Base-by-base conservation (phyloP, 768 basidiomycete genomes). In the Podaxis sp. region DNA sequence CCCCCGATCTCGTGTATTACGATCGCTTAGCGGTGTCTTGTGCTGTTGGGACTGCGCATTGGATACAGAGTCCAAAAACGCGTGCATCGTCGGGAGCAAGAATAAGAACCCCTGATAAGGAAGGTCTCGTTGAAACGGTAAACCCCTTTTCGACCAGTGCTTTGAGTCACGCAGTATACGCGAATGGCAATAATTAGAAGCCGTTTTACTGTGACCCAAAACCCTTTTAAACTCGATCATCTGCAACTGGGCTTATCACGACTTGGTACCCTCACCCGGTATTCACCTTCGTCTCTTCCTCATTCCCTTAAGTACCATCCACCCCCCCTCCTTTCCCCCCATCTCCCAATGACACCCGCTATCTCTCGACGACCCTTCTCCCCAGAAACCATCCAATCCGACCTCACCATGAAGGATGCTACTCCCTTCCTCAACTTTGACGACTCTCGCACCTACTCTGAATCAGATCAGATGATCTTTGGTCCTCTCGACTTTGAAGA, bases 401-500 rank as follows among this genome's bases (percentile, higher is more conserved):
- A 70, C 67, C 59, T 68, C 23, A 58, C 70, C 44, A 61, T 69
- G 62, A 70, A 73, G 64, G 67, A 68, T 57, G 47, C 69, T 27
- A 61, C 69, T n/a, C 66, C 72, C 55, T 66, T 73, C 55, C 69
- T 77, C 66, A 70, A 62, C 68, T 74, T 75, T 68, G 74, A 79
- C 67, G 66, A 67, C 61, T 77, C 75, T 67, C 65, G 72, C 54
- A 35, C 69, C 48, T 59, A 51, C 57, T 63, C 71, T n/a, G 81
- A 84, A 66, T 64, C 70, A 23, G 82, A 84, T 68, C 78, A 81
- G 61, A 74, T 85, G 74, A 78, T 86, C 70, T 86, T 87, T 67
- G 82, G 81, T 47, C 78, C 79, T 64, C 73, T 84, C 69, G 84
- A 87, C 66, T 75, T 85, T 67, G 85, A 87, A 66, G 82, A 85